Evolutionary conservation across 352 stramenopile species (phyloP).

Genomic region (Blastocystis sp.): DNA sequence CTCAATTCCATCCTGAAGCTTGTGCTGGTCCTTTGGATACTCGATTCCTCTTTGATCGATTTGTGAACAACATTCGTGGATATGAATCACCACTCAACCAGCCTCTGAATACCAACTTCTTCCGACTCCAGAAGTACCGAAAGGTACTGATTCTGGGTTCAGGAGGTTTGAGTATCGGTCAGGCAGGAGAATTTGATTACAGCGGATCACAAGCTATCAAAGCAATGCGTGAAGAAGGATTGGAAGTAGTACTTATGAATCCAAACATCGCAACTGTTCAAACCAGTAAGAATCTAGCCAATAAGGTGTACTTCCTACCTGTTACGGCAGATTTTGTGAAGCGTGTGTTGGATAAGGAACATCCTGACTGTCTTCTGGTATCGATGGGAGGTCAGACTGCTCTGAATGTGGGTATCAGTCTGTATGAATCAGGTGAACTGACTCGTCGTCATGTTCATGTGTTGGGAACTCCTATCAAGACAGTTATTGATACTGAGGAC

Average conservation of each 20-base stretch:
- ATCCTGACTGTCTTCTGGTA: slow-evolving; percentile 91
- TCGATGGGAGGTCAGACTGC: slow-evolving; percentile 97
- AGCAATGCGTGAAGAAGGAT: slow-evolving; percentile 92
- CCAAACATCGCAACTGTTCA: slow-evolving; percentile 97
- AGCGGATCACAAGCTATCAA: slow-evolving; percentile 92
- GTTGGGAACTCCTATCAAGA: slow-evolving; percentile 88
- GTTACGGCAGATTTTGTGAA: slow-evolving; percentile 84
- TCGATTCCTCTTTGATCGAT: slow-evolving; percentile 92
- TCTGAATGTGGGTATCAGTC: slow-evolving; percentile 88
- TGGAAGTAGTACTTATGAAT: slow-evolving; percentile 96
- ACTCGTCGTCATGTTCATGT: slow-evolving; percentile 84
- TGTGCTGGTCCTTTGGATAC: slow-evolving; percentile 87
- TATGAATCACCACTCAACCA: not conserved
- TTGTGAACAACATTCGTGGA: slow-evolving; percentile 78
- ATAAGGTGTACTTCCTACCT: slow-evolving; percentile 94
- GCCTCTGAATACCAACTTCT: slow-evolving; percentile 57
- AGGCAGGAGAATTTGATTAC: slow-evolving; percentile 97
- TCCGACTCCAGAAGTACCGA: slow-evolving; percentile 69
- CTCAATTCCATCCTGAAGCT: slow-evolving; percentile 96
- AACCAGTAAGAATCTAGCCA: slow-evolving; percentile 84
- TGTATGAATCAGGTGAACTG: slow-evolving; percentile 84
- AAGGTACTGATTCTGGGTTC: slow-evolving; percentile 92
- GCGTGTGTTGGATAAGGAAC: slow-evolving; percentile 91
- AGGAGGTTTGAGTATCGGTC: slow-evolving; percentile 91
- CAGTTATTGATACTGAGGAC: slow-evolving; percentile 93